phyloP scores from a whole-genome alignment of 2,329 filamentous ascomycete species.

The Berkeleyomyces basicola region DNA sequence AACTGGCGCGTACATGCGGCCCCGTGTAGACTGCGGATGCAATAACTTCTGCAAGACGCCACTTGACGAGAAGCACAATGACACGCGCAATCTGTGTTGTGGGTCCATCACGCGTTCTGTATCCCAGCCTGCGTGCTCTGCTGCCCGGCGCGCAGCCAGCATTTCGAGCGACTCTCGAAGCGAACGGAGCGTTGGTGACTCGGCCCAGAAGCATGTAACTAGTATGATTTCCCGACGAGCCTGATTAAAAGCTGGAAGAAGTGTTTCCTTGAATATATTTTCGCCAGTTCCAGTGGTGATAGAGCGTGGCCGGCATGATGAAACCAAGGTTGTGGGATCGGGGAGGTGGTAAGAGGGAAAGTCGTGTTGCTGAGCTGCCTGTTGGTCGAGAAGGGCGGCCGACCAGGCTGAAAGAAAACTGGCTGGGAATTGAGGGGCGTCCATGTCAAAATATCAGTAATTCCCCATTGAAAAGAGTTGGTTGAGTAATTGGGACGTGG shows the following conservation, averaged over 20 bases:
- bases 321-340: constrained; percentile 29
- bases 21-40: constrained; percentile 46
- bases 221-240: constrained; percentile 52
- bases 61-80: constrained; percentile 60
- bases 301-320: constrained; percentile 28
- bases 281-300: constrained; percentile 42
- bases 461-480: neutral
- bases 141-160: constrained; percentile 35
- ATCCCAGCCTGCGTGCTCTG: constrained; percentile 14
- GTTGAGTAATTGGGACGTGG: too few relatives aligned
- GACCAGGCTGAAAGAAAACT: constrained; percentile 9
- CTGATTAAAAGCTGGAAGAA: constrained; percentile 43
- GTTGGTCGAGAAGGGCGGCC: constrained; percentile 14
- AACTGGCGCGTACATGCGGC: constrained; percentile 41
- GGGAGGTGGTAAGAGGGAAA: constrained; percentile 33
- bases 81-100: constrained; percentile 34
- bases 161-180: constrained; percentile 40
- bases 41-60: constrained; percentile 59
- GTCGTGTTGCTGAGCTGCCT: constrained; percentile 23
- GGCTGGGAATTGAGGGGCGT: neutral
- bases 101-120: neutral
- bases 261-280: constrained; percentile 34
- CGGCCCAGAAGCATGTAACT: constrained; percentile 71
- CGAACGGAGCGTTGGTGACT: constrained; percentile 41
- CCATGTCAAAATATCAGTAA: neutral